Evolutionary conservation across 768 basidiomycete genomes (phyloP).

Genomic region (Boletellus emodensis): DNA sequence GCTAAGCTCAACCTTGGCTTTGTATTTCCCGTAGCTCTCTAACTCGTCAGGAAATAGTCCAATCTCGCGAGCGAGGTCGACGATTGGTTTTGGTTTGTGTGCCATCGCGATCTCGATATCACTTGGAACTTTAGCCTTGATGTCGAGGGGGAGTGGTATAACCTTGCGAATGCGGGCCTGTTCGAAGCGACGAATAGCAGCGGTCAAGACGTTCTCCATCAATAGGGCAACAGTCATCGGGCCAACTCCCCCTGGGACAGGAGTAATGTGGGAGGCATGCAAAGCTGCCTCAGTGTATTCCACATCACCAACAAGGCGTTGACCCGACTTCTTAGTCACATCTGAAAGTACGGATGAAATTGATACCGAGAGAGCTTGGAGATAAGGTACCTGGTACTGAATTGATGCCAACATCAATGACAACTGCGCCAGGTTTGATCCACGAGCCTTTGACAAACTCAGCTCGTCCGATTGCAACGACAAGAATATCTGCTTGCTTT

Average conservation of each 20-base stretch:
- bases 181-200: conserved; percentile 80
- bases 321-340: conserved; percentile 87
- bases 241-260: conserved; percentile 97
- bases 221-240: conserved; percentile 99
- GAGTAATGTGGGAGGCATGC: conserved; percentile 89
- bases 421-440: conserved; percentile 92
- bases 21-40: conserved; percentile 93
- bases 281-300: conserved; percentile 73
- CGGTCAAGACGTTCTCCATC: conserved; percentile 89
- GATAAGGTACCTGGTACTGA: conserved; percentile 70
- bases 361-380: neutral
- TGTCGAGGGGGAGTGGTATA: conserved; percentile 72
- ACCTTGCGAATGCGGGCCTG: conserved; percentile 61
- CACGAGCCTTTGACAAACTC: conserved; percentile 90
- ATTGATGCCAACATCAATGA: conserved; percentile 98
- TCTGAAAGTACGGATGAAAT: conserved; percentile 42
- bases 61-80: conserved; percentile 81
- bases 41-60: conserved; percentile 83
- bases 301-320: conserved; percentile 95
- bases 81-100: conserved; percentile 87
- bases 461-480: conserved; percentile 95
- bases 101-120: conserved; percentile 97
- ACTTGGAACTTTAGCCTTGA: conserved; percentile 85
- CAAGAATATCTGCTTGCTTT: conserved; percentile 82
- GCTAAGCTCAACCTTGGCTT: conserved; percentile 93